Percentiles rank a stretch among this genome's conserved stretches.
phyloP scores from a whole-genome alignment of 2,329 filamentous ascomycete species.

The Venturia nashicola region DNA sequence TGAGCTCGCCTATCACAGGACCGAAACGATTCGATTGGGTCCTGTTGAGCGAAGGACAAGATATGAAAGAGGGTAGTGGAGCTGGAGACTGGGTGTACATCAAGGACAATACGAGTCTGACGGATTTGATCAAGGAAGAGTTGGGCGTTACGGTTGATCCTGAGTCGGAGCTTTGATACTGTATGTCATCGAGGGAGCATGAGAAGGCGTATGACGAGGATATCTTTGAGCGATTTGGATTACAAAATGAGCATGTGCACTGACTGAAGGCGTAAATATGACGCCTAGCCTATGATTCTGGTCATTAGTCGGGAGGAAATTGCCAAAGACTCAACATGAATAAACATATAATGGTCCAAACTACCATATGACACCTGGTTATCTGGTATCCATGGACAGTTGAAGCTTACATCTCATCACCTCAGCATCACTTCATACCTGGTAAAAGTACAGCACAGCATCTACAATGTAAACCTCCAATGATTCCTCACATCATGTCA shows the following conservation, averaged over 20 bases:
- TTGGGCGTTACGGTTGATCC: slow-evolving; percentile 26
- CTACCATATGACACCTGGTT: too few relatives aligned
- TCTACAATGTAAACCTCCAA: background rate
- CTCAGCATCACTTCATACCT: too few relatives aligned
- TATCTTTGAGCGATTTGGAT: background rate
- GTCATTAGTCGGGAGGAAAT: background rate
- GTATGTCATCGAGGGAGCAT: background rate
- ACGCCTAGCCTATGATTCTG: background rate
- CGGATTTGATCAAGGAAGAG: slow-evolving; percentile 62
- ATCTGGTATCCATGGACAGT: too few relatives aligned
- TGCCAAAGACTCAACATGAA: background rate
- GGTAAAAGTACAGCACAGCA: too few relatives aligned
- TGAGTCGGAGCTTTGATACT: background rate
- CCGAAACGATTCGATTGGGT: slow-evolving; percentile 95
- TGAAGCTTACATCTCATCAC: too few relatives aligned
- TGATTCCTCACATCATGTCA: background rate
- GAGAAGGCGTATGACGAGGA: background rate
- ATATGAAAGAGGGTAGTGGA: slow-evolving; percentile 66
- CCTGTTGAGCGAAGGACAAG: slow-evolving; percentile 55
- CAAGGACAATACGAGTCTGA: slow-evolving; percentile 67
- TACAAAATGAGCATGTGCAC: background rate
- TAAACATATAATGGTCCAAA: background rate
- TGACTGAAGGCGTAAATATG: background rate
- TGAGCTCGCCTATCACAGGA: slow-evolving; percentile 79
- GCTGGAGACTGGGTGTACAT: slow-evolving; percentile 76